Evolutionary conservation across 192 early-diverging fungal species (phyloP).

Genomic region (Coemansia sp.): DNA sequence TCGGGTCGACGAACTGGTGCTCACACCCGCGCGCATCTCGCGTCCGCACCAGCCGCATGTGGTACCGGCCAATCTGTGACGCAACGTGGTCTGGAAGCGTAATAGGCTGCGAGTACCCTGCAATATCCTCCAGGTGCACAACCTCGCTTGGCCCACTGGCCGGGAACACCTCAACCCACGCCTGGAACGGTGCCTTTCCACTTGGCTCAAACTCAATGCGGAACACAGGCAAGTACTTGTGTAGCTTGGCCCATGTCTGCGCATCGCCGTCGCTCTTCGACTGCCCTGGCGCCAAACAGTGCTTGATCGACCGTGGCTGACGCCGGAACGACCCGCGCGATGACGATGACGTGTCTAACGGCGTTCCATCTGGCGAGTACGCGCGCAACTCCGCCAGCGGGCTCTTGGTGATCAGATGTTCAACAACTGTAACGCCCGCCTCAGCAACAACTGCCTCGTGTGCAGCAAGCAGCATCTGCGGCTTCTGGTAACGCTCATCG

Average conservation of each 20-base stretch:
- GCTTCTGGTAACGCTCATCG: constrained; percentile 44
- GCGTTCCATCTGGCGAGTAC: constrained; percentile 34
- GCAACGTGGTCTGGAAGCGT: constrained; percentile 40
- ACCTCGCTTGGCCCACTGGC: constrained; percentile 43
- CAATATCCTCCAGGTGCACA: constrained; percentile 25
- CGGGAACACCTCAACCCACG: constrained; percentile 51
- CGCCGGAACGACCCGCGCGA: constrained; percentile 16
- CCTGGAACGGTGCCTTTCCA: constrained; percentile 35
- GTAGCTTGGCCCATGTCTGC: constrained; percentile 41
- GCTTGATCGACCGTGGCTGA: constrained; percentile 17
- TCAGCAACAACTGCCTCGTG: constrained; percentile 5
- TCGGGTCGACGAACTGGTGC: constrained; percentile 33
- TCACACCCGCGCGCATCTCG: constrained; percentile 49
- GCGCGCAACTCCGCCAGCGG: constrained; percentile 41
- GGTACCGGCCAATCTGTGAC: constrained; percentile 44
- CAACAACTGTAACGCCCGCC: constrained; percentile 22
- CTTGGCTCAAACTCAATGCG: constrained; percentile 38
- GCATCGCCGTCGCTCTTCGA: constrained; percentile 24
- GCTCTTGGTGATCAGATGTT: constrained; percentile 29
- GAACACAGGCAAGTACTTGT: constrained; percentile 41
- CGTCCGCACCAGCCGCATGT: constrained; percentile 40
- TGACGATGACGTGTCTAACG: constrained; percentile 10
- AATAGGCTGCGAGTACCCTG: constrained; percentile 21
- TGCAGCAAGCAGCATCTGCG: constrained; percentile 19
- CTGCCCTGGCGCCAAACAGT: constrained; percentile 48